Base-by-base conservation (phyloP, 179 eudicot species). In the Amaranthus tricolor region DNA sequence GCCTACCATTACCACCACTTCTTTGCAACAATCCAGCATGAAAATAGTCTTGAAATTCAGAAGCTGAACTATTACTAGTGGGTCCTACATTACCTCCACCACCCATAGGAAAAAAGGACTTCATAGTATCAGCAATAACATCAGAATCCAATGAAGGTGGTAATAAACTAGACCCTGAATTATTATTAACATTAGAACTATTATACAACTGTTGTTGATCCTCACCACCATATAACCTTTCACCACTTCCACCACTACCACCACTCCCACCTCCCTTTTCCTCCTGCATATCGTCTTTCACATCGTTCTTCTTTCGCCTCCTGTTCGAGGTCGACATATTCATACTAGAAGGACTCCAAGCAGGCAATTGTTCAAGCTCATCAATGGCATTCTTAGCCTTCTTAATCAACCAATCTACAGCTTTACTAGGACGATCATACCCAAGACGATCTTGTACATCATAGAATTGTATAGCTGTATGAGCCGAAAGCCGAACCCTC, bases 81-180 rank as follows among this genome's bases (percentile, higher is more conserved):
- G 66, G 55, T 51, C 63, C 77, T 8, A 21, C 77, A 44, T 44
- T 66, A 19, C 72, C 81, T 17, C 76, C 82, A 31, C 1, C 40
- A 49, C 91, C 87, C 87, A 83, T 84, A 4, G 97, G 97, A 68
- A 92, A 92, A 58, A 90, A 92, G 4, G 93, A 90, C 87, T 90
- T 92, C 47, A 92, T 90, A 13, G 97, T 89, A 72, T 90, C 95
- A 19, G 95, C 89, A 59, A 91, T 88, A 0, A 88, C 57, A 56
- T 89, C 93, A 24, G 97, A 85, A 49, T 86, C 90, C 85, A 89
- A 62, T 0, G 94, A 85, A 53, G 89, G 90, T 56, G 93, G 95
- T 74, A 92, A 68, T 73, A 89, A 77, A 69, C 85, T 81, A 9
- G 83, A 68, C 61, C 60, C 78, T 6, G 73, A 67, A 50, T 60